Base-by-base conservation (phyloP, 768 basidiomycete genomes). In the Boletus coccyginus region DNA sequence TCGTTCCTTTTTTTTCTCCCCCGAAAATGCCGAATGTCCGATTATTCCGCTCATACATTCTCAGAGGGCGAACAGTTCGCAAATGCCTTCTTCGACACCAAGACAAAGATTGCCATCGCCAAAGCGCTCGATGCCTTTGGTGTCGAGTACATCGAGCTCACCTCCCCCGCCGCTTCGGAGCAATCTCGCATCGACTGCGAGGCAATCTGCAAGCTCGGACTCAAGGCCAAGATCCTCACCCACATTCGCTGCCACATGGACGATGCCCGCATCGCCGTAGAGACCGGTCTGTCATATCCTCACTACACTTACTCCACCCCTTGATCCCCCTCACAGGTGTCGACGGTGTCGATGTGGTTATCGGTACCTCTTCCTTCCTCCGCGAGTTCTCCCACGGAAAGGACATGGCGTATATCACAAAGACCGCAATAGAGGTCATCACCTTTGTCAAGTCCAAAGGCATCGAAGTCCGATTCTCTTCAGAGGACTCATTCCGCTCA, bases 221-320 rank as follows among this genome's bases (percentile, higher is more conserved):
- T 98, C 74, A 94, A 92, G 80, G 81, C 87, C 68, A 97, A 96
- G 82, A 94, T 98, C 74, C 84, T 98, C 59, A 99, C 97, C 7
- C 97, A 99, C 78, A 98, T 99, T 65, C 87, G 97, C 45, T 99
- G 97, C 74, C 97, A 99, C 73, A 98, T 99, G 97, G 95, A 98
- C 68, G 97, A 99, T 76, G 97, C 97, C 13, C 85, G 92, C 50
- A 93, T 98, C 67, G 97, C 97, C 38, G 95, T 98, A 51, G 96
- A 98, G 78, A 98, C 97, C 60, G 95, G 94, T 90, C 59, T 57
- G 81, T 58, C 16, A n/a, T 29, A 33, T 56, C 24, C 24, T 45
- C 36, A 3, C 9, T 17, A 29, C 35, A 3, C 13, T 24, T 12
- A 0, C 16, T 11, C 13, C 17, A 9, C 44, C 14, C 17, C 45